Percentiles rank a stretch among this genome's conserved stretches.
phyloP scores from a whole-genome alignment of 2,329 filamentous ascomycete species.

The Boeremia lycopersici region DNA sequence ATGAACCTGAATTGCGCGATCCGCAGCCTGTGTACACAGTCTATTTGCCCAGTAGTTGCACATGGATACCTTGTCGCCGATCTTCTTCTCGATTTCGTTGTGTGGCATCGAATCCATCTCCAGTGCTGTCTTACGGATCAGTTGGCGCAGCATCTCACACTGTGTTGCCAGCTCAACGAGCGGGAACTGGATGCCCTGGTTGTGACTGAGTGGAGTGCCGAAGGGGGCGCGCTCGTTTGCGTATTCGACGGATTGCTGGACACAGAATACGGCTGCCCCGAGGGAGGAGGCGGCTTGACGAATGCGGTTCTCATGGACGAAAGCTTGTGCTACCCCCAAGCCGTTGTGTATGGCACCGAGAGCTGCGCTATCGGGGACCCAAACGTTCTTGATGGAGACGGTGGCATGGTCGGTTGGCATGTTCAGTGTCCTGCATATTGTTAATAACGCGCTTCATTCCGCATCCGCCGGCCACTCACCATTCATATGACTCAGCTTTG shows the following conservation, averaged over 20 bases:
- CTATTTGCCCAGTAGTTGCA: slow-evolving; percentile 71
- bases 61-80: slow-evolving; percentile 69
- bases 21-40: slow-evolving; percentile 64
- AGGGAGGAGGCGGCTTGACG: slow-evolving; percentile 67
- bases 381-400: slow-evolving; percentile 62
- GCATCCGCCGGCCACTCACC: slow-evolving; percentile 35
- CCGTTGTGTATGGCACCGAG: slow-evolving; percentile 61
- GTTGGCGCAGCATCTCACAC: slow-evolving; percentile 64
- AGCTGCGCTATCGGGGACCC: slow-evolving; percentile 59
- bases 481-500: slow-evolving; percentile 64
- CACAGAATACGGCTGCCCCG: slow-evolving; percentile 65
- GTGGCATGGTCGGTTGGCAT: slow-evolving; percentile 72
- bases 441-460: slow-evolving; percentile 6
- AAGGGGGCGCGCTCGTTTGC: slow-evolving; percentile 62
- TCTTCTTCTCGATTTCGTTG: slow-evolving; percentile 61
- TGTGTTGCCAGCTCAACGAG: slow-evolving; percentile 68
- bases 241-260: slow-evolving; percentile 63
- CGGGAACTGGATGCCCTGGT: slow-evolving; percentile 69
- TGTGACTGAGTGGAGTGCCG: slow-evolving; percentile 61
- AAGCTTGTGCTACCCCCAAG: slow-evolving; percentile 67
- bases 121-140: slow-evolving; percentile 66
- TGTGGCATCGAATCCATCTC: slow-evolving; percentile 65
- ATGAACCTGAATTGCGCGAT: slow-evolving; percentile 67
- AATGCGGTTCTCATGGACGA: slow-evolving; percentile 70
- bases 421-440: slow-evolving; percentile 60